A percentile compares a stretch with the other conserved stretches of the same genome.
These are phyloP conservation scores for Phialemoniopsis sp. DNA, from an alignment of 2,329 filamentous ascomycete species.

Conservation along the genomic window DNA sequence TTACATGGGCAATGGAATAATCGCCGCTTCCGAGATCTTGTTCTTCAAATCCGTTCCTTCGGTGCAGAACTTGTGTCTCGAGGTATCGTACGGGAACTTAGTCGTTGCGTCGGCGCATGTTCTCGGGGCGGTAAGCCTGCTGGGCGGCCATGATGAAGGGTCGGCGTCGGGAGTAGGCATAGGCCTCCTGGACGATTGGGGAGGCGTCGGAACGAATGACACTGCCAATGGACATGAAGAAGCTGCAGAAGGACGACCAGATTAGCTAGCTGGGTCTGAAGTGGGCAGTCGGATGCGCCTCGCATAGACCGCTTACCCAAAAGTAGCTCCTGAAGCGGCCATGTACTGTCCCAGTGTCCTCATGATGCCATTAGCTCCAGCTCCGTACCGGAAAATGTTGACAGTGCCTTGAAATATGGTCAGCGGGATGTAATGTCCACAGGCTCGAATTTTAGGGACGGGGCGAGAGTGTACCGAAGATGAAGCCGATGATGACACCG, in stretches of 20 bases:
- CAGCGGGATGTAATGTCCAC: no score
- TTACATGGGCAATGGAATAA: no score
- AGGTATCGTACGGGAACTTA: constrained; percentile 1
- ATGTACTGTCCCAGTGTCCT: constrained; percentile 95
- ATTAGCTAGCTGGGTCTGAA: not conserved
- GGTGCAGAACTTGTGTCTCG: no score
- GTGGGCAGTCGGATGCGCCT: no score
- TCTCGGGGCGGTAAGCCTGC: constrained; percentile 30
- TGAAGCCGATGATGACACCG: constrained; percentile 94
- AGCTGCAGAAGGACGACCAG: constrained; percentile 37
- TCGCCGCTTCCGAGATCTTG: no score
- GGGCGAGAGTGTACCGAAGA: constrained; percentile 69
- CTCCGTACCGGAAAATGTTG: constrained; percentile 92
- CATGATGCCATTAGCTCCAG: constrained; percentile 90
- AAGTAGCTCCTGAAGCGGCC: constrained; percentile 89
- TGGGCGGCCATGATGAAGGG: constrained; percentile 61
- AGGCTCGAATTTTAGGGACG: no score
- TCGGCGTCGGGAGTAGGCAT: constrained; percentile 67
- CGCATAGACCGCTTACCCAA: constrained; percentile 61
- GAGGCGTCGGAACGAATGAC: constrained; percentile 91
- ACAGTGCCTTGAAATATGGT: constrained; percentile 63
- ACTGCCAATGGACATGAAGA: constrained; percentile 99
- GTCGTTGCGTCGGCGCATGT: constrained; percentile 12
- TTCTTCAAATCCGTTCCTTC: no score
- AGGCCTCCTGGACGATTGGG: constrained; percentile 69